Base-by-base conservation (phyloP, 176 grass and related monocot genomes). In the Oryza meridionalis region DNA sequence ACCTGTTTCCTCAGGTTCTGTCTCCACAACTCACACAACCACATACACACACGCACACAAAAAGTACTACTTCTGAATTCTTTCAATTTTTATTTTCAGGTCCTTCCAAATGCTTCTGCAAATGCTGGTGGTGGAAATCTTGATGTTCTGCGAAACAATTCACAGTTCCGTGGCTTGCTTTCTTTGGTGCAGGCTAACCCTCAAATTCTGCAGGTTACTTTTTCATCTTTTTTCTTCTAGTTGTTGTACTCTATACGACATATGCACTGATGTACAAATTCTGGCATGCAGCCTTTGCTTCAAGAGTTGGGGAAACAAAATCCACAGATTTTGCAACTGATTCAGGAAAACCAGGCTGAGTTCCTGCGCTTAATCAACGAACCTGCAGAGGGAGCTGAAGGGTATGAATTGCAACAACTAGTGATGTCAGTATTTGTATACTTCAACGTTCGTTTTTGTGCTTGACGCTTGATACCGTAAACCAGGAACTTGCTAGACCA, bases 261-360 rank as follows among this genome's bases (percentile, higher is more conserved):
- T 38, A 63, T 79, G 58, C 26, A 59, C 7, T 61, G 17, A 65
- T 27, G 22, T 13, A 66, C 76, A 47, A 11, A 9, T 79, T 21
- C 65, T 79, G 9, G 19, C 13, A 15, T 67, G 69, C 77, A 93
- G 91, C 91, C 91, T 4, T 78, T 93, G 88, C 91, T 93, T 85
- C 91, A 93, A 81, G 91, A 93, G 38, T 62, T 93, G 24, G 88
- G 84, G 70, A 93, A 93, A 62, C 91, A 93, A 82, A 93, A 93
- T 40, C 91, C 91, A 8, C 91, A 90, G 49, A 85, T 93, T 81
- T 84, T 93, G 67, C 85, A 85, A 38, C 82, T 93, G 46, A 93
- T 93, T 76, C 91, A 90, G 84, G 91, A 93, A 75, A 90, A 93
- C 46, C 88, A 93, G 70, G 85, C 81, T 42, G 91, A 93, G 67